Conservation (phyloP, 2,329 filamentous ascomycete genomes). For the Fusarium decemcellulare region DNA sequence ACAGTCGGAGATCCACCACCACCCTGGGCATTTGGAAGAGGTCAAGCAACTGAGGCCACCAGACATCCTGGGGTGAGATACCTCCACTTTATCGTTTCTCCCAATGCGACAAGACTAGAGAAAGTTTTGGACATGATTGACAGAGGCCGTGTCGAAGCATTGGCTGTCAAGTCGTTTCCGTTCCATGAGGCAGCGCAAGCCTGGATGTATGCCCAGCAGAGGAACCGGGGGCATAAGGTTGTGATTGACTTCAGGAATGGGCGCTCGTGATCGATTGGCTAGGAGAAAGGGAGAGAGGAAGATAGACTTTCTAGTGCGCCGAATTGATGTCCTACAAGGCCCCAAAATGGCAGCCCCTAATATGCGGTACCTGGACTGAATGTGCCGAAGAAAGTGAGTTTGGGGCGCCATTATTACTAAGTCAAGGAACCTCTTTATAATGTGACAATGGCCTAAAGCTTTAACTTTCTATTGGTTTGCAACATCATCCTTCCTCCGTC, state of each 20-base stretch:
- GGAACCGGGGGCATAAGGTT: conserved; percentile 17
- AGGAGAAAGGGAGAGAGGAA: background rate
- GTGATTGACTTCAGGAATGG: conserved; percentile 4
- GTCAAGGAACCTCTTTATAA: background rate
- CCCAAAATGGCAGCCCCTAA: too few species aligned
- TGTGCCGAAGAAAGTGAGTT: too few species aligned
- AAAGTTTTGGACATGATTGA: conserved; percentile 10
- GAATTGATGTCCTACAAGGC: too few species aligned
- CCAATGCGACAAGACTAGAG: background rate
- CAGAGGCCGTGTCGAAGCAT: background rate
- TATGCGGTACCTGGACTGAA: too few species aligned
- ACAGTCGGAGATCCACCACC: conserved; percentile 54
- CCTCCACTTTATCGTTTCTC: conserved; percentile 45
- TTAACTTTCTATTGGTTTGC: background rate
- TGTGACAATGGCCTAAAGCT: background rate
- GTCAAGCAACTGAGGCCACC: conserved; percentile 32
- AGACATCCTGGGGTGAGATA: conserved; percentile 40
- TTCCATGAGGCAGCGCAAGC: conserved; percentile 13
- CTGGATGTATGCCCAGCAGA: conserved; percentile 15
- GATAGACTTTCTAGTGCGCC: too few species aligned
- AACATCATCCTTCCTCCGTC: background rate
- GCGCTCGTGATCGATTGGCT: too few species aligned
- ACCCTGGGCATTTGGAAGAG: conserved; percentile 47
- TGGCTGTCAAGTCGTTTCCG: conserved; percentile 1
- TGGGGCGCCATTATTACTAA: too few species aligned